phyloP scores from a whole-genome alignment of 108 stramenopile species.

The Cylindrotheca closterium region DNA sequence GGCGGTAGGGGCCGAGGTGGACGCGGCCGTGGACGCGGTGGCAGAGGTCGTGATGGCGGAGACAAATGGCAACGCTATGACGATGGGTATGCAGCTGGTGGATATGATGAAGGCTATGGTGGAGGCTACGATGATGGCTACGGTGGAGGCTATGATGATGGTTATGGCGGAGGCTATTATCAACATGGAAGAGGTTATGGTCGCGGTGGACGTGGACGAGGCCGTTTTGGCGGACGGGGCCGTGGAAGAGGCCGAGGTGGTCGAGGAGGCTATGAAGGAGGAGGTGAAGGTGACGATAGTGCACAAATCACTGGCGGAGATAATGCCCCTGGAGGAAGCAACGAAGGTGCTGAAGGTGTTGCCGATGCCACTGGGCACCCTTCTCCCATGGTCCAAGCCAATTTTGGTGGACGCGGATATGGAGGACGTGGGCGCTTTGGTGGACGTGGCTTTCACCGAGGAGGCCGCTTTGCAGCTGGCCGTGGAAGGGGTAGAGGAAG shows the following conservation, averaged over 20 bases:
- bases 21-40: too few relatives aligned
- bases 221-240: constrained; percentile 5
- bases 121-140: constrained; percentile 19
- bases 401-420: constrained; percentile 35
- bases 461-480: constrained; percentile 35
- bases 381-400: constrained; percentile 52
- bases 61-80: constrained; percentile 31
- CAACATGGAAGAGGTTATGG: constrained; percentile 18
- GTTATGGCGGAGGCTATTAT: constrained; percentile 9
- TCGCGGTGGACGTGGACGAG: constrained; percentile 4
- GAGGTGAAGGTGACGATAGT: constrained; percentile 1
- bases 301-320: neutral
- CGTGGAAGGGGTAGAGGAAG: constrained; percentile 41
- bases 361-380: constrained; percentile 29
- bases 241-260: constrained; percentile 28
- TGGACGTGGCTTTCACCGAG: constrained; percentile 23
- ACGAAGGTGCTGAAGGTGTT: neutral
- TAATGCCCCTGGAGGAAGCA: neutral
- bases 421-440: constrained; percentile 31
- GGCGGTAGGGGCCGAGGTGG: constrained; percentile 21
- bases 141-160: constrained; percentile 8
- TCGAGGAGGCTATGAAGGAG: constrained; percentile 17
- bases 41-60: constrained; percentile 10
- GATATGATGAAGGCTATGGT: constrained; percentile 18
- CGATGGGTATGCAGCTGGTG: constrained; percentile 19